A percentile compares a stretch with the other conserved stretches of the same genome.
Evolutionary conservation across 768 basidiomycete genomes (phyloP).

Genomic region (Podaxis carcinomalis): DNA sequence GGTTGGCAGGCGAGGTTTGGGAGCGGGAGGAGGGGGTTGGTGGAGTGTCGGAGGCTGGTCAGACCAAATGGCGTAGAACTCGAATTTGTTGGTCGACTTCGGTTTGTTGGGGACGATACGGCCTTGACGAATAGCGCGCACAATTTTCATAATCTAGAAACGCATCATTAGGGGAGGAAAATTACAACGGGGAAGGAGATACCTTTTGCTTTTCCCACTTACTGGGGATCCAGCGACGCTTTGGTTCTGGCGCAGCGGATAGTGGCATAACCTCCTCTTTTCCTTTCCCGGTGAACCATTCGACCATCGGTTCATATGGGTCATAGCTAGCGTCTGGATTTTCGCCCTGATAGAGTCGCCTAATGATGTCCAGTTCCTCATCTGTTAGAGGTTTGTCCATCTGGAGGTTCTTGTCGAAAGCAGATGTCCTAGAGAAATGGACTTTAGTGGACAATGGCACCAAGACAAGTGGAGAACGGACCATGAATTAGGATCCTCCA

Average conservation of each 20-base stretch:
- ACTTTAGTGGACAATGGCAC: not conserved
- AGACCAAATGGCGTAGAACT: conserved; percentile 89
- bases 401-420: conserved; percentile 85
- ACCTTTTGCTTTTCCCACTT: conserved; percentile 99
- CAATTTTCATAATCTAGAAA: conserved; percentile 96
- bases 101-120: conserved; percentile 90
- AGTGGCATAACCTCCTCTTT: conserved; percentile 95
- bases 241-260: conserved; percentile 88
- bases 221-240: conserved; percentile 93
- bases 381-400: conserved; percentile 80
- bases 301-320: conserved; percentile 89
- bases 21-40: conserved; percentile 88
- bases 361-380: conserved; percentile 94
- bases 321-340: conserved; percentile 88
- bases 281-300: conserved; percentile 97
- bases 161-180: not conserved
- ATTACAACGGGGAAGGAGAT: not conserved
- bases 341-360: conserved; percentile 84
- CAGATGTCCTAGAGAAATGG: conserved; percentile 65
- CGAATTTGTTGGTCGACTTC: conserved; percentile 56
- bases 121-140: conserved; percentile 95
- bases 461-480: conserved; percentile 28
- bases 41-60: conserved; percentile 62
- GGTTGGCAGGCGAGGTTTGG: conserved; percentile 83
- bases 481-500: conserved; percentile 92